These are phyloP conservation scores for Serendipita sp. DNA, from an alignment of 1,284 basidiomycete genomes.

Conservation along the genomic window DNA sequence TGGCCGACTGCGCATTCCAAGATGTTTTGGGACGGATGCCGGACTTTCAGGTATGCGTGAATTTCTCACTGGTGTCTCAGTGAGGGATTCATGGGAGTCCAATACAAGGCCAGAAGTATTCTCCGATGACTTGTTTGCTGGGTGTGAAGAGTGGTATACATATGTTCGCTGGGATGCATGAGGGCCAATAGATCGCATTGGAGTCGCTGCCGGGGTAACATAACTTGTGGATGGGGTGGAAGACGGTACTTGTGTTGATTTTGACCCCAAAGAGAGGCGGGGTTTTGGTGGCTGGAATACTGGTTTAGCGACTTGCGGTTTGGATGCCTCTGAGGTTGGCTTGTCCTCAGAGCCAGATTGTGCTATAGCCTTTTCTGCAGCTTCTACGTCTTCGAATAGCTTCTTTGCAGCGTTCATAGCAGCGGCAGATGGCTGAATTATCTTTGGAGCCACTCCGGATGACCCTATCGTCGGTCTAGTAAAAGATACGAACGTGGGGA, in stretches of 20 bases:
- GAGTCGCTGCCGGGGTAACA: no score
- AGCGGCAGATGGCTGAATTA: conserved; percentile 38
- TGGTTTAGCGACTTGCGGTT: not conserved
- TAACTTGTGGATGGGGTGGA: not conserved
- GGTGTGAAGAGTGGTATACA: not conserved
- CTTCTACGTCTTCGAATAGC: conserved; percentile 39
- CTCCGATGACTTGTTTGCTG: not conserved
- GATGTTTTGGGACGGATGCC: conserved; percentile 12
- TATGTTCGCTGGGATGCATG: no score
- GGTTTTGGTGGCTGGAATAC: no score
- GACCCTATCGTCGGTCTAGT: conserved; percentile 14
- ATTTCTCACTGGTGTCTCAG: conserved; percentile 23
- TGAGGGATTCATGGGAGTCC: conserved; percentile 10
- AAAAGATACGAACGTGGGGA: conserved; percentile 5
- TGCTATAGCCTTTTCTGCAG: conserved; percentile 23
- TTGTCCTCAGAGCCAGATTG: not conserved
- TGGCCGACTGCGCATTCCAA: conserved; percentile 11
- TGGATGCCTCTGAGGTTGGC: not conserved
- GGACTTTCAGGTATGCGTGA: conserved; percentile 42
- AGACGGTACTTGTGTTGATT: no score
- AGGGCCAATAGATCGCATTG: no score
- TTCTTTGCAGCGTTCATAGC: conserved; percentile 43
- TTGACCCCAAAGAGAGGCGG: no score
- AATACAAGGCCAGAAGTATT: conserved; percentile 6
- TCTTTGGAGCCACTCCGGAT: conserved; percentile 23